Evolutionary conservation across 192 early-diverging fungal species (phyloP).

Genomic region (Obelidium mucronatum): DNA sequence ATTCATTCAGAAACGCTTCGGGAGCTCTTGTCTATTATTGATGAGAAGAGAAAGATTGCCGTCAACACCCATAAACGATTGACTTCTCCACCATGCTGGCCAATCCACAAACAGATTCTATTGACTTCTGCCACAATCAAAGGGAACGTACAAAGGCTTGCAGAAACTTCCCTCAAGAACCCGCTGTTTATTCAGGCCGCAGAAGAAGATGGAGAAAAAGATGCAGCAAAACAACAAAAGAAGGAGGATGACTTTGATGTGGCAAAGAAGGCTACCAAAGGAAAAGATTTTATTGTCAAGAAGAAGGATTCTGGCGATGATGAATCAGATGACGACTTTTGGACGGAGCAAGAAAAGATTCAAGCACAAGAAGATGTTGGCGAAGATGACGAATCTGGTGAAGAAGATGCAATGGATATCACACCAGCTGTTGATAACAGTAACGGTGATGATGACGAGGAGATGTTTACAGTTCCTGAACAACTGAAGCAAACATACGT

Average conservation of each 20-base stretch:
- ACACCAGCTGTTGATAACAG: neutral
- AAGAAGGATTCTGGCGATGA: constrained; percentile 10
- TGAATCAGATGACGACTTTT: constrained; percentile 35
- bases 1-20: constrained; percentile 39
- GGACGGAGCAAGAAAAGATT: constrained; percentile 23
- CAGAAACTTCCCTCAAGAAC: constrained; percentile 76
- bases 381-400: constrained; percentile 5
- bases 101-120: constrained; percentile 52
- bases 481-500: constrained; percentile 90
- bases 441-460: neutral
- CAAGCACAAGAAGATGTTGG: neutral
- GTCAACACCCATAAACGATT: constrained; percentile 26
- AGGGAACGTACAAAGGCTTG: constrained; percentile 83
- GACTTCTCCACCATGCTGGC: constrained; percentile 41
- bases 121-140: constrained; percentile 92
- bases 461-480: constrained; percentile 76
- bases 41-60: constrained; percentile 35
- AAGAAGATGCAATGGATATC: constrained; percentile 17
- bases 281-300: constrained; percentile 34
- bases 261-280: constrained; percentile 38
- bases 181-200: constrained; percentile 82
- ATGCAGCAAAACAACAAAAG: too few species aligned
- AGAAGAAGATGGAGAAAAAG: constrained; percentile 23
- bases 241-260: constrained; percentile 39
- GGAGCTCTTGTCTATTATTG: constrained; percentile 53